Percentiles rank a stretch among this genome's conserved stretches.
Evolutionary conservation across 2,329 filamentous ascomycete species (phyloP).

Genomic region (Trichocomaceae sp.): DNA sequence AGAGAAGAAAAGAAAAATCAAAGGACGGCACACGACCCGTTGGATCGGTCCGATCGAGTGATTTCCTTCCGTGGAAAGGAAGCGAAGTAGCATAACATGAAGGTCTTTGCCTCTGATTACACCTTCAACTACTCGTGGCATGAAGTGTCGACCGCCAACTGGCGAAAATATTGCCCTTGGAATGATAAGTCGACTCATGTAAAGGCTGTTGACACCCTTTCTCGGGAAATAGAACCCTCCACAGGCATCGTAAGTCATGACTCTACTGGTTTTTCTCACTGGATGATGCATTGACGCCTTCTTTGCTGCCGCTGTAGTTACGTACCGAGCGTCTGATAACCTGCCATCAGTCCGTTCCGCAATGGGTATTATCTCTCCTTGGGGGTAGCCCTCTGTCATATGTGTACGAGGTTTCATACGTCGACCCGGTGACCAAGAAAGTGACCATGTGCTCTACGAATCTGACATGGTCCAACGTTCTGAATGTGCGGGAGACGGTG

Average conservation of each 20-base stretch:
- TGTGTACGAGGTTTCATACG: slow-evolving; percentile 93
- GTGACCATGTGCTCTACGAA: slow-evolving; percentile 97
- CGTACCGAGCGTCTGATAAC: slow-evolving; percentile 62
- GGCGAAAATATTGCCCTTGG: slow-evolving; percentile 98
- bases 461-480: slow-evolving; percentile 82
- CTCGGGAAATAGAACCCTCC: slow-evolving; percentile 57
- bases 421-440: slow-evolving; percentile 73
- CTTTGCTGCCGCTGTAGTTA: slow-evolving; percentile 40
- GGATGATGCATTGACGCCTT: not conserved
- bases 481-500: slow-evolving; percentile 90
- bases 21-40: not conserved
- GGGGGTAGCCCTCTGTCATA: slow-evolving; percentile 74
- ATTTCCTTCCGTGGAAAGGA: not conserved
- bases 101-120: slow-evolving; percentile 84
- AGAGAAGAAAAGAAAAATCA: not conserved
- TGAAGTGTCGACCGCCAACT: slow-evolving; percentile 94
- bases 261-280: not conserved
- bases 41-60: not conserved
- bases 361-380: slow-evolving; percentile 65
- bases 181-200: slow-evolving; percentile 98
- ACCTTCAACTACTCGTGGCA: slow-evolving; percentile 98
- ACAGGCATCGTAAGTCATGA: slow-evolving; percentile 59
- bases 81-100: slow-evolving; percentile 53
- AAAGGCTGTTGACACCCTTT: slow-evolving; percentile 87
- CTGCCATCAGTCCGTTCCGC: slow-evolving; percentile 43